These are phyloP conservation scores for Cucurbitaria berberidis DNA, from an alignment of 2,329 filamentous ascomycete species.

Conservation along the genomic window DNA sequence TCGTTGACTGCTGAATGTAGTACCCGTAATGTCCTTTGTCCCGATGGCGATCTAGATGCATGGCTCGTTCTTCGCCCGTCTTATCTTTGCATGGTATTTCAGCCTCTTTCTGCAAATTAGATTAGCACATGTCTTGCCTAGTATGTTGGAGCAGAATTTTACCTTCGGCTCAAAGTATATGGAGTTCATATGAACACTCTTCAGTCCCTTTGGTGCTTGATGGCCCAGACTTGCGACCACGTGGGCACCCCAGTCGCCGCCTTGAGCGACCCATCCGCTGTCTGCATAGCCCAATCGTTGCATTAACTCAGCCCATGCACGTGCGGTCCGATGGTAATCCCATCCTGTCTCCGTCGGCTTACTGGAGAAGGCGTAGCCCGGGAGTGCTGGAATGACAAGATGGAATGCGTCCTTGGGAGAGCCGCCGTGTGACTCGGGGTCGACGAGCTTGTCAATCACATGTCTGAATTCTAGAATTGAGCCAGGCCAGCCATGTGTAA, in stretches of 20 bases:
- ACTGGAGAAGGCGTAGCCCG: slow-evolving; percentile 59
- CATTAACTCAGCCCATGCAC: slow-evolving; percentile 71
- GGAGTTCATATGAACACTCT: slow-evolving; percentile 18
- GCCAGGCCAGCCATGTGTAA: slow-evolving; percentile 66
- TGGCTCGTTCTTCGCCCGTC: neutral
- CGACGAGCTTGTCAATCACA: slow-evolving; percentile 45
- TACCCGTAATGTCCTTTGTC: slow-evolving; percentile 54
- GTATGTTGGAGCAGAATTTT: slow-evolving; percentile 1
- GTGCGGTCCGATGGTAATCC: slow-evolving; percentile 62
- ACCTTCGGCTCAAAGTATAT: slow-evolving; percentile 16
- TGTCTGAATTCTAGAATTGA: slow-evolving; percentile 28
- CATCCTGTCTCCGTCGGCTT: slow-evolving; percentile 60
- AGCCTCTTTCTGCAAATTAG: neutral
- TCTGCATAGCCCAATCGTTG: slow-evolving; percentile 65
- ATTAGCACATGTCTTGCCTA: neutral
- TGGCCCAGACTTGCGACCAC: slow-evolving; percentile 10
- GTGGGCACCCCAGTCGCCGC: slow-evolving; percentile 14
- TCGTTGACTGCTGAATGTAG: slow-evolving; percentile 64
- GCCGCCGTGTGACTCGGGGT: slow-evolving; percentile 1
- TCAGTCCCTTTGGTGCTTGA: slow-evolving; percentile 16
- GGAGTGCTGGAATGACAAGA: slow-evolving; percentile 57
- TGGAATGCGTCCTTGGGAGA: slow-evolving; percentile 49
- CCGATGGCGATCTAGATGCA: neutral
- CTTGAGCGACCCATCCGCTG: slow-evolving; percentile 39
- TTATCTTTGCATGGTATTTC: neutral